A percentile compares a stretch with the other conserved stretches of the same genome.
Evolutionary conservation across 140 eudicot species (phyloP).

Genomic region (Senecio squalidus): DNA sequence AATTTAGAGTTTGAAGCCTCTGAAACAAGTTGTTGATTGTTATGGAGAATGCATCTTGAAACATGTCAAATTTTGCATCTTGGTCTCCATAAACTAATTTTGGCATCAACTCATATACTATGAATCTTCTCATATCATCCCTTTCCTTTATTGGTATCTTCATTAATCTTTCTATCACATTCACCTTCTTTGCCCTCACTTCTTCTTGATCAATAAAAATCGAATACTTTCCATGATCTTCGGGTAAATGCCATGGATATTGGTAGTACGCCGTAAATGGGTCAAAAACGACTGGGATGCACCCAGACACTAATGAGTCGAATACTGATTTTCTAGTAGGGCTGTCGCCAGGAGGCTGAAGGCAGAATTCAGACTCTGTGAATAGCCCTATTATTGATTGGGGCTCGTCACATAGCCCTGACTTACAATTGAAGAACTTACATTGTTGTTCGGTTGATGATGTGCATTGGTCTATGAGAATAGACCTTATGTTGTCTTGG

Average conservation of each 20-base stretch:
- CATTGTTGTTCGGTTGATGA: constrained; percentile 34
- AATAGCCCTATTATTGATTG: constrained; percentile 47
- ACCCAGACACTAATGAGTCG: constrained; percentile 64
- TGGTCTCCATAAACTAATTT: constrained; percentile 70
- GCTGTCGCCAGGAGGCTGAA: constrained; percentile 92
- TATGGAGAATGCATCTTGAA: constrained; percentile 76
- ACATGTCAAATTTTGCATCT: constrained; percentile 45
- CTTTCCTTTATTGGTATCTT: constrained; percentile 44
- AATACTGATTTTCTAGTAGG: constrained; percentile 85
- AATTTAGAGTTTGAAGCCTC: constrained; percentile 32
- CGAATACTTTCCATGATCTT: constrained; percentile 57
- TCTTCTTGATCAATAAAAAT: constrained; percentile 61
- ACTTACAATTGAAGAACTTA: constrained; percentile 48
- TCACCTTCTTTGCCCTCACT: constrained; percentile 42
- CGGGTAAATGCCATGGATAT: constrained; percentile 88
- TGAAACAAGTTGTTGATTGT: constrained; percentile 54
- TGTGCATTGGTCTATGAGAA: constrained; percentile 59
- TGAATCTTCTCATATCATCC: constrained; percentile 71
- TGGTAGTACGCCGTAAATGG: constrained; percentile 88
- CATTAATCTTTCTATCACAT: constrained; percentile 60
- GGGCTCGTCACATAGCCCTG: constrained; percentile 47
- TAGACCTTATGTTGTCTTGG: constrained; percentile 49
- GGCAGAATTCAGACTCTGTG: constrained; percentile 71
- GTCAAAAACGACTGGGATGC: constrained; percentile 78
- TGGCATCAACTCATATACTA: constrained; percentile 77